Conservation (phyloP, 2,329 filamentous ascomycete species). For the Sporothrix variecibatus region DNA sequence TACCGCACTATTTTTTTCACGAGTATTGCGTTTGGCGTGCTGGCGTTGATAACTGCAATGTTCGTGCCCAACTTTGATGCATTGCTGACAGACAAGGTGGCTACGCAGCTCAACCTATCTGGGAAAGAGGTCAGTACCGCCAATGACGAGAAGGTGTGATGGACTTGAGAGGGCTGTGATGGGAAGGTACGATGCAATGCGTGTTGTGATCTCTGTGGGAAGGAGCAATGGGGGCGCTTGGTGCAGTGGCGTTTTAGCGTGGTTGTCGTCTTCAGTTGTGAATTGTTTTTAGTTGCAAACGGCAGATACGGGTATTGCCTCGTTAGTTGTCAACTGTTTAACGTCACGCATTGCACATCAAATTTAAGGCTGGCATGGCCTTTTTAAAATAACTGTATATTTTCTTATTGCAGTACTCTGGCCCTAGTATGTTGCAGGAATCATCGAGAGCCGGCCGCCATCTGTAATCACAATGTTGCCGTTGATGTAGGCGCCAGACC, state of each 20-base stretch:
- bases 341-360: neutral
- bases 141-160: slow-evolving; percentile 15
- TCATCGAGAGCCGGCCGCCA: slow-evolving; percentile 2
- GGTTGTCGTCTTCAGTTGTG: neutral
- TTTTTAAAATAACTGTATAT: neutral
- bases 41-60: slow-evolving; percentile 32
- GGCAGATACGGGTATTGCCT: neutral
- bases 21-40: slow-evolving; percentile 35
- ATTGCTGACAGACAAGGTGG: slow-evolving; percentile 28
- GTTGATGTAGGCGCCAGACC: slow-evolving; percentile 16
- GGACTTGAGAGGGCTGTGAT: neutral
- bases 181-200: neutral
- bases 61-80: slow-evolving; percentile 30
- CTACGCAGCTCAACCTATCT: slow-evolving; percentile 24
- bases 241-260: neutral
- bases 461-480: slow-evolving; percentile 14
- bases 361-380: neutral
- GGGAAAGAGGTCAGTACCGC: neutral
- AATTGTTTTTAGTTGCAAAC: neutral
- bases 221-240: neutral
- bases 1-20: slow-evolving; percentile 38
- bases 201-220: neutral
- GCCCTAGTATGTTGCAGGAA: slow-evolving; percentile 3
- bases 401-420: neutral
- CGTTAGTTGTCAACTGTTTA: neutral